Evolutionary conservation across 2,329 filamentous ascomycete species (phyloP).

Genomic region (Hortaea werneckii): DNA sequence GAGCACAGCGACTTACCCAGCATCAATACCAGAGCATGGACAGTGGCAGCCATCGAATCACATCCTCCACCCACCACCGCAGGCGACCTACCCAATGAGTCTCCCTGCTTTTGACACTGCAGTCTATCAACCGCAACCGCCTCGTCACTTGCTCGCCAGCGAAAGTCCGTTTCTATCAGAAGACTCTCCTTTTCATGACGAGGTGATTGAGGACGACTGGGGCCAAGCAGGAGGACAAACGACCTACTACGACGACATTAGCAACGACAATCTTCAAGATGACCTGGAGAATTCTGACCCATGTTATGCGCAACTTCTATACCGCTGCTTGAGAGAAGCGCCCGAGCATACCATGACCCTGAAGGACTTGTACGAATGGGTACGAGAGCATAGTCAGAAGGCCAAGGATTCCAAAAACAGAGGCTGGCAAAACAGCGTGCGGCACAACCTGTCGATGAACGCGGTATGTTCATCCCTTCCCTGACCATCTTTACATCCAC

Average conservation of each 20-base stretch:
- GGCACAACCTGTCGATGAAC: constrained; percentile 96
- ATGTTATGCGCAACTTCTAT: constrained; percentile 70
- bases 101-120: not conserved
- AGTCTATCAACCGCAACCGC: not conserved
- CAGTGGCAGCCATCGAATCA: not conserved
- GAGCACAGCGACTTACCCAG: not conserved
- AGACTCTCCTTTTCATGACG: constrained; percentile 3
- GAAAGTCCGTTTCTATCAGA: constrained; percentile 5
- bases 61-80: not conserved
- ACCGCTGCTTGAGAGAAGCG: constrained; percentile 59
- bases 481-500: not conserved
- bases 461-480: constrained; percentile 49
- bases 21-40: constrained; percentile 3
- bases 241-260: not conserved
- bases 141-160: constrained; percentile 1
- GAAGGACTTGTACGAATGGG: constrained; percentile 86
- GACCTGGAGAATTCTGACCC: constrained; percentile 14
- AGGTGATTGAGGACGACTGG: constrained; percentile 2
- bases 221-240: constrained; percentile 1
- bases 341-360: constrained; percentile 63
- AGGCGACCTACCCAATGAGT: not conserved
- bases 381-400: constrained; percentile 70
- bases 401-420: constrained; percentile 44
- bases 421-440: constrained; percentile 92
- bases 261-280: constrained; percentile 7